Percentiles rank a stretch among this genome's conserved stretches.
Evolutionary conservation across 495 filamentous ascomycete species (phyloP).

Genomic region (Recurvomyces mirabilis): DNA sequence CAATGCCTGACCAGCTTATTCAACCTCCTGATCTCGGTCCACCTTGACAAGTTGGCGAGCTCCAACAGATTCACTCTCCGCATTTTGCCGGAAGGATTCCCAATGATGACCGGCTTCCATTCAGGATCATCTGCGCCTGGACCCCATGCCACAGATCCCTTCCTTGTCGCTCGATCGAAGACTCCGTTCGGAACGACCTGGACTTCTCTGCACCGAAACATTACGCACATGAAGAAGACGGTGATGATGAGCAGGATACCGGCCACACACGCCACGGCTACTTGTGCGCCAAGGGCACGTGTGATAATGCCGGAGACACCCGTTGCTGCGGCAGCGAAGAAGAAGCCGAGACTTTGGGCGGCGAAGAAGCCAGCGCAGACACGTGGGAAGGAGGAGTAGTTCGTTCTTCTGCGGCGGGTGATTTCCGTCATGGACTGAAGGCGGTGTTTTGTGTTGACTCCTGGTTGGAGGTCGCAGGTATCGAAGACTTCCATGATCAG

Average conservation of each 20-base stretch:
- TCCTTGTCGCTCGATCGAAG: conserved; percentile 33
- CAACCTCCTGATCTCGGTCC: conserved; percentile 59
- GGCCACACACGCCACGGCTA: conserved; percentile 52
- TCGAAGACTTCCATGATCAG: conserved; percentile 74
- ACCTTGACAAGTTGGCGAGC: conserved; percentile 49
- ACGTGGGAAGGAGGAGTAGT: conserved; percentile 58
- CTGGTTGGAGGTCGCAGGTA: conserved; percentile 57
- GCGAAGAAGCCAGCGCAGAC: conserved; percentile 60
- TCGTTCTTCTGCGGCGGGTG: conserved; percentile 44
- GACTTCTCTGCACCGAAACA: conserved; percentile 50
- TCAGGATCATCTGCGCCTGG: conserved; percentile 42
- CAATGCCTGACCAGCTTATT: conserved; percentile 49
- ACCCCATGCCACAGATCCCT: conserved; percentile 24
- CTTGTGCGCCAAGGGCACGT: conserved; percentile 51
- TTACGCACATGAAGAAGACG: conserved; percentile 45
- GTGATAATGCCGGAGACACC: conserved; percentile 49
- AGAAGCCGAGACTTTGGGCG: conserved; percentile 53
- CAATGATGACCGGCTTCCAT: conserved; percentile 56
- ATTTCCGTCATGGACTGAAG: conserved; percentile 35
- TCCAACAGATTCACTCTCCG: conserved; percentile 57
- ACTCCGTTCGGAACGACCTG: conserved; percentile 49
- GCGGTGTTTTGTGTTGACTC: conserved; percentile 46
- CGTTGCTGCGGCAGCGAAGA: conserved; percentile 53
- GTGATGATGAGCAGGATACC: conserved; percentile 51
- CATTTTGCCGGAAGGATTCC: conserved; percentile 54